Conservation (phyloP, 2,329 filamentous ascomycete species). For the Piedraia hortae region DNA sequence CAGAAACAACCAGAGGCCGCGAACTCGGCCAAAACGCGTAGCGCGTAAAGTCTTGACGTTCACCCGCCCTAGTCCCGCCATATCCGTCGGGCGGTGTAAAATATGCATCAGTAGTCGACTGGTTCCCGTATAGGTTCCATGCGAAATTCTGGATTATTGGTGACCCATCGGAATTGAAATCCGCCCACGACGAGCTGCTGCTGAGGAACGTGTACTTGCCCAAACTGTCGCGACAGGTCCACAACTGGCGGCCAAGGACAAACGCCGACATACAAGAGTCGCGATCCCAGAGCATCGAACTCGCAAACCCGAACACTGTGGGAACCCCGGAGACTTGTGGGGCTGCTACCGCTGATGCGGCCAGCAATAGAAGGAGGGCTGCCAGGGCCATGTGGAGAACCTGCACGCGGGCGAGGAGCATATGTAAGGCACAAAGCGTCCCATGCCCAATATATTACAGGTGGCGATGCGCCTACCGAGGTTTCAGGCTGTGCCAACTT, state of each 20-base stretch:
- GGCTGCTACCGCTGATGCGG: too few relatives aligned
- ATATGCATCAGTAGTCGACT: conserved; percentile 2
- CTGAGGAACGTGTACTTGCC: conserved; percentile 3
- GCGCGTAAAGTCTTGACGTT: conserved; percentile 5
- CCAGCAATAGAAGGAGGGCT: too few relatives aligned
- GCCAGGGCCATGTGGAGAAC: too few relatives aligned
- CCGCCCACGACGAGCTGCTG: conserved; percentile 6
- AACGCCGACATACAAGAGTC: conserved; percentile 6
- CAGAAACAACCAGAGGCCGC: conserved; percentile 4
- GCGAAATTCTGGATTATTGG: conserved; percentile 3
- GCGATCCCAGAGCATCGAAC: conserved; percentile 5
- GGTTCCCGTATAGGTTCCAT: conserved; percentile 5
- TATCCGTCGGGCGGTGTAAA: conserved; percentile 5
- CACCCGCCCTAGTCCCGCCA: conserved; percentile 3
- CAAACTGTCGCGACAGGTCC: conserved; percentile 8
- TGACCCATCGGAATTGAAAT: conserved; percentile 4
- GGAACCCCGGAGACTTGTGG: conserved; percentile 1
- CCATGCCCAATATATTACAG: too few relatives aligned
- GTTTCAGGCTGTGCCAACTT: too few relatives aligned
- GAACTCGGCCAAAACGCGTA: conserved; percentile 6
- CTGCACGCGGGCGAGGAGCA: too few relatives aligned
- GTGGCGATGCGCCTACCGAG: too few relatives aligned
- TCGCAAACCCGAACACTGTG: conserved; percentile 1
- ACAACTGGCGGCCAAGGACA: conserved; percentile 4
- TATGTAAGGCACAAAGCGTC: too few relatives aligned